These are phyloP conservation scores for Aspergillus vadensis DNA, from an alignment of 2,329 filamentous ascomycete species.

Conservation along the genomic window DNA sequence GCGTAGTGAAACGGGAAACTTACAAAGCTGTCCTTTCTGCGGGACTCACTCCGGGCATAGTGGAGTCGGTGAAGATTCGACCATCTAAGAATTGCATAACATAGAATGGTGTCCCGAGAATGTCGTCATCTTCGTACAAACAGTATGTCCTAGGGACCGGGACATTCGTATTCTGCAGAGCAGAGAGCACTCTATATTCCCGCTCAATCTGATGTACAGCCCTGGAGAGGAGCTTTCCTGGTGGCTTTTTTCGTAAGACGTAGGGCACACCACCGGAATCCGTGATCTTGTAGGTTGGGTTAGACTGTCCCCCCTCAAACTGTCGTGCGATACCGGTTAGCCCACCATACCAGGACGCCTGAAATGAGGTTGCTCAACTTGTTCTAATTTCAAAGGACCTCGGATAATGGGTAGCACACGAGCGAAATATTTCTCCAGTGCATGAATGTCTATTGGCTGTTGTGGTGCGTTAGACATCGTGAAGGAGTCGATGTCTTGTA, in stretches of 20 bases:
- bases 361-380: not conserved
- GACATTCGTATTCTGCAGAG: not conserved
- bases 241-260: conserved; percentile 7
- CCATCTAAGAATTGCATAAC: conserved; percentile 11
- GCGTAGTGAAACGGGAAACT: not conserved
- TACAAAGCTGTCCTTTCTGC: not conserved
- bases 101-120: conserved; percentile 7
- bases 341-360: no score
- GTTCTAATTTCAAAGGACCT: not conserved
- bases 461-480: no score
- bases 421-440: not conserved
- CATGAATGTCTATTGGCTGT: not conserved
- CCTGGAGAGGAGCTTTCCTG: not conserved
- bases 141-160: not conserved
- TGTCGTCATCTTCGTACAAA: not conserved
- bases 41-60: conserved; percentile 1
- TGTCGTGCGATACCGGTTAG: not conserved
- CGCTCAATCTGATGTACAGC: not conserved
- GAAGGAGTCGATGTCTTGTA: no score
- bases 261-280: not conserved
- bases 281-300: conserved; percentile 2
- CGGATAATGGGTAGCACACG: not conserved
- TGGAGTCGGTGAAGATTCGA: not conserved
- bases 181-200: not conserved
- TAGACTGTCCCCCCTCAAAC: conserved; percentile 8